Base-by-base conservation (phyloP, 2,329 filamentous ascomycete genomes). In the Metarhizium humberi region DNA sequence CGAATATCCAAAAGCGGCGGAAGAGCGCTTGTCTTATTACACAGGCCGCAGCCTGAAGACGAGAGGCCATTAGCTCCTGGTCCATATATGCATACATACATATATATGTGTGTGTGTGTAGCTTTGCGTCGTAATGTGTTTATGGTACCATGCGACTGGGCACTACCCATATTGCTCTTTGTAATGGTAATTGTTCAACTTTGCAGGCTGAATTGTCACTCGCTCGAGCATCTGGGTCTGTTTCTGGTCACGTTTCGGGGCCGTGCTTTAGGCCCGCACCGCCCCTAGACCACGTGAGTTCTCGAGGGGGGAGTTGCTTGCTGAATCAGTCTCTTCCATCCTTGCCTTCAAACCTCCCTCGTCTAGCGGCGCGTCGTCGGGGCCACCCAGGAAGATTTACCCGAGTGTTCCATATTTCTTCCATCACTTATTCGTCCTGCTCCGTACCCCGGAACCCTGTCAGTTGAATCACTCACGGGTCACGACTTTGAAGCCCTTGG, bases 191-290 rank as follows among this genome's bases (percentile, higher is more conserved):
- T 1, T 25, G 1, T 34, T 11, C 32, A 34, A 11, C 32, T 34
- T 34, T 25, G 25, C 32, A 34, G 32, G 32, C 32, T 34, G 7
- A 11, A 25, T 25, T 34, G 7, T 34, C 10, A 8, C n/a, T 16
- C 51, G n/a, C 51, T 40, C 4, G 4, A 45, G 20, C 16, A 10
- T 30, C 50, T 16, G 10, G 4, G 11, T 42, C 20, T n/a, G 38
- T 8, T 16, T 10, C 30, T 18, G 20, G 38, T 43, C 34, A 36
- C 14, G 36, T 29, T 18, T 52, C 40, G 8, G n/a, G 34, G 14
- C 11, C 32, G 14, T 53, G 52, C 52, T 49, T 52, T 30, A 29
- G 50, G 50, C 40, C 54, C 54, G 54, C 54, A 55, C 50, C 42
- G 32, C 7, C 13, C 30, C n/a, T 13, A 11, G 43, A 50, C 34